These are phyloP conservation scores for Phytophthora rubi DNA, from an alignment of 352 stramenopile genomes.

Conservation along the genomic window DNA sequence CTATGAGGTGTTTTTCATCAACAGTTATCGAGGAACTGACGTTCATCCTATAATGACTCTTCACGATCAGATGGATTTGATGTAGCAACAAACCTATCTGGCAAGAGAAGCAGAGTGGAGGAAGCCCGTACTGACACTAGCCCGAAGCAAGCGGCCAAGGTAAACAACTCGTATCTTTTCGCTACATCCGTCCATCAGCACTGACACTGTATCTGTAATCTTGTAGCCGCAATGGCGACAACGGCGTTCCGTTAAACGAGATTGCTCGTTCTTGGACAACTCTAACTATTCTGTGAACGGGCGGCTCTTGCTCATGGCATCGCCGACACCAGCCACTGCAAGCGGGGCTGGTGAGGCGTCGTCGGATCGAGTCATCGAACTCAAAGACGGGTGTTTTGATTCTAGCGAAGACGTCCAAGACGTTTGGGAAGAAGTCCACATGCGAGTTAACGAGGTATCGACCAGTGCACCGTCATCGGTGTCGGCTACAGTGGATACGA, in stretches of 20 bases:
- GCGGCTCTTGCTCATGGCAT: conserved; percentile 32
- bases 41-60: neutral
- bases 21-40: conserved; percentile 8
- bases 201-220: neutral
- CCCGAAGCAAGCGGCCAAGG: conserved; percentile 15
- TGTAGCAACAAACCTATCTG: conserved; percentile 21
- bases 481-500: conserved; percentile 17
- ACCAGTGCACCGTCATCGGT: conserved; percentile 7
- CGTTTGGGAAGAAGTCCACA: conserved; percentile 13
- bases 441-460: conserved; percentile 16
- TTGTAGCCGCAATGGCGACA: conserved; percentile 44
- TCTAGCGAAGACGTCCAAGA: conserved; percentile 40
- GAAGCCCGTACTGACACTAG: neutral
- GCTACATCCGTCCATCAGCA: neutral
- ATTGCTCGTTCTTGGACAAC: conserved; percentile 63
- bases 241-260: conserved; percentile 64
- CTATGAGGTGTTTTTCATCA: neutral
- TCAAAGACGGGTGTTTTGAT: conserved; percentile 48
- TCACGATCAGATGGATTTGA: conserved; percentile 42
- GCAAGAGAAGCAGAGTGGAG: neutral
- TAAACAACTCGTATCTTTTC: conserved; percentile 10
- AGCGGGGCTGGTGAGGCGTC: conserved; percentile 20
- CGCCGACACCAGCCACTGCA: conserved; percentile 4
- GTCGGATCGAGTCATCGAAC: conserved; percentile 44
- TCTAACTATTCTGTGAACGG: conserved; percentile 27